phyloP scores from a whole-genome alignment of 768 basidiomycete species.

The Coprinopsis sp. region DNA sequence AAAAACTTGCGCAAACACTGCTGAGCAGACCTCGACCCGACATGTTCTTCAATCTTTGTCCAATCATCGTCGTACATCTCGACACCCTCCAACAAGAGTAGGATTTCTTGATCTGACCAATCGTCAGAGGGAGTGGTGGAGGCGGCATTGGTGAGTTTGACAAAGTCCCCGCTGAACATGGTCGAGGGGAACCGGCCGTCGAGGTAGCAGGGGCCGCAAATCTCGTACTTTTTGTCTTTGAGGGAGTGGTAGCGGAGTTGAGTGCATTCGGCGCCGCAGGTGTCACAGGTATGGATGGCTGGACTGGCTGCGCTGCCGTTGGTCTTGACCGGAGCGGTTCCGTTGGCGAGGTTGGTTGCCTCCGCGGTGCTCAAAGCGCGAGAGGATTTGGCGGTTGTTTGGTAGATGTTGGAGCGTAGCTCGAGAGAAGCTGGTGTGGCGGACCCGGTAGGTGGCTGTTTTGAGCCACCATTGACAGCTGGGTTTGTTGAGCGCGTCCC shows the following conservation, averaged over 20 bases:
- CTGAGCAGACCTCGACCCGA: slow-evolving; percentile 85
- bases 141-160: slow-evolving; percentile 62
- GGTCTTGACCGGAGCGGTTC: slow-evolving; percentile 38
- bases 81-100: slow-evolving; percentile 88
- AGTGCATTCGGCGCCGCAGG: slow-evolving; percentile 93
- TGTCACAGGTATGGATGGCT: slow-evolving; percentile 75
- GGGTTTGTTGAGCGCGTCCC: slow-evolving; percentile 59
- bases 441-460: slow-evolving; percentile 24
- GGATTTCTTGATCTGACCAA: slow-evolving; percentile 89
- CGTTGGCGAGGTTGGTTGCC: slow-evolving; percentile 60
- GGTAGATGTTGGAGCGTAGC: slow-evolving; percentile 83
- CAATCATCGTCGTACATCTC: slow-evolving; percentile 99
- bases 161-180: slow-evolving; percentile 97
- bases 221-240: slow-evolving; percentile 86
- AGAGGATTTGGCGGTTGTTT: slow-evolving; percentile 81
- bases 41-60: slow-evolving; percentile 88
- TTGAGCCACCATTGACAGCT: slow-evolving; percentile 47
- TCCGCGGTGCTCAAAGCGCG: slow-evolving; percentile 63
- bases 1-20: slow-evolving; percentile 96
- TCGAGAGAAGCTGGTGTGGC: slow-evolving; percentile 73
- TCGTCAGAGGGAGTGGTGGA: slow-evolving; percentile 49
- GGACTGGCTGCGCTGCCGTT: slow-evolving; percentile 45
- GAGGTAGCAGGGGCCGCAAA: slow-evolving; percentile 90
- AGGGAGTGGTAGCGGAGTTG: slow-evolving; percentile 85
- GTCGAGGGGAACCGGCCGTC: slow-evolving; percentile 94